Percentiles rank a stretch among this genome's conserved stretches.
phyloP scores from a whole-genome alignment of 2,329 filamentous ascomycete genomes.

The Rutstroemia sydowiana region DNA sequence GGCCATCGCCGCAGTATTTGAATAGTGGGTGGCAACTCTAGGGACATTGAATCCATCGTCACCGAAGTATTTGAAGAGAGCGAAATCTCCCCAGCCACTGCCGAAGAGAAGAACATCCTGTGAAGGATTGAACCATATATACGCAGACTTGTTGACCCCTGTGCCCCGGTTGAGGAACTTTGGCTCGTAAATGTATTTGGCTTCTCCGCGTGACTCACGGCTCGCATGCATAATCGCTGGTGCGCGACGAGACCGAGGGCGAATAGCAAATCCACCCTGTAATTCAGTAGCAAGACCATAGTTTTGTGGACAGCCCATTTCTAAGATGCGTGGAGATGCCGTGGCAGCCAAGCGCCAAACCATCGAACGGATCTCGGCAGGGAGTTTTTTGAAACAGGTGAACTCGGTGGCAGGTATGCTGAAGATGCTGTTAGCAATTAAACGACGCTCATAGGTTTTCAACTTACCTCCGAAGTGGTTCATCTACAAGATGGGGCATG shows the following conservation, averaged over 20 bases:
- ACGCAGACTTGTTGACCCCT: neutral
- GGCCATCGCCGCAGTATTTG: too few species aligned
- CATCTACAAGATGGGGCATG: neutral
- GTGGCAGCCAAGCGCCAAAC: neutral
- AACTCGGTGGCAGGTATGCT: neutral
- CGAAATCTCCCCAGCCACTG: neutral
- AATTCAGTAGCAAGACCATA: too few species aligned
- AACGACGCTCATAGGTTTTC: rapidly evolving
- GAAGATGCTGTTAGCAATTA: neutral
- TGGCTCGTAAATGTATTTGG: neutral
- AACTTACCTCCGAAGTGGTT: neutral
- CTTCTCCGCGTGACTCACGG: neutral
- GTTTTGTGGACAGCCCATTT: neutral
- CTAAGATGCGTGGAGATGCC: neutral
- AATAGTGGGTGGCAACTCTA: too few species aligned
- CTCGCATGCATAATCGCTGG: neutral
- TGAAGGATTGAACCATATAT: neutral
- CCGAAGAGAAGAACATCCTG: neutral
- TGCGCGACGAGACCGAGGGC: neutral
- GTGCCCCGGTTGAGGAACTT: neutral
- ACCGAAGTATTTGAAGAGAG: too few species aligned
- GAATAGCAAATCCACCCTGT: neutral
- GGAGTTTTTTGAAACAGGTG: neutral
- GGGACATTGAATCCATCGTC: too few species aligned
- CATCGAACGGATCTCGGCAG: neutral